phyloP scores from a whole-genome alignment of 148 eudicot species.

The Dysphania ambrosioides region DNA sequence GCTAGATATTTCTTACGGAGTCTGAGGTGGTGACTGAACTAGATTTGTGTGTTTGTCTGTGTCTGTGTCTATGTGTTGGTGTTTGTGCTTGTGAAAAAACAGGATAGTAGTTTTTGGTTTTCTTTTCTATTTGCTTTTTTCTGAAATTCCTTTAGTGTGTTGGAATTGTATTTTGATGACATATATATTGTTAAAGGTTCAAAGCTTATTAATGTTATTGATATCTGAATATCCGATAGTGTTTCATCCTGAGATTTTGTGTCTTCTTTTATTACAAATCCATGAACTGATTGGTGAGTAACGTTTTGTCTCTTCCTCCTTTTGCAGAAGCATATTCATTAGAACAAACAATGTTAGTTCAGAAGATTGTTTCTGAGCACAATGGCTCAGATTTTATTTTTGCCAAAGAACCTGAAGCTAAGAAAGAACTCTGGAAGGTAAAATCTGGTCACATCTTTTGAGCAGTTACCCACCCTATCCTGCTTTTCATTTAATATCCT shows the following conservation, averaged over 20 bases:
- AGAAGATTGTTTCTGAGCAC: conserved; percentile 79
- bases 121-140: neutral
- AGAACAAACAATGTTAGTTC: conserved; percentile 80
- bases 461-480: neutral
- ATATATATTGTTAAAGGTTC: no score
- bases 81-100: neutral
- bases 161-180: no score
- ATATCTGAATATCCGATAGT: no score
- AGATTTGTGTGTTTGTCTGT: neutral
- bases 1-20: neutral
- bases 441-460: neutral
- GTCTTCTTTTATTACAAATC: neutral
- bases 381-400: conserved; percentile 87
- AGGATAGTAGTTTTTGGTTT: neutral
- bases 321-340: conserved; percentile 81
- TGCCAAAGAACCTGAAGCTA: conserved; percentile 85
- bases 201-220: no score
- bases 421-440: conserved; percentile 99
- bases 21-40: neutral
- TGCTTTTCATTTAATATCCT: no score
- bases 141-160: no score
- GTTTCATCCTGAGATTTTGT: neutral
- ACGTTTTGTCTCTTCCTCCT: conserved; percentile 2
- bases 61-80: neutral
- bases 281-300: conserved; percentile 2